These are phyloP conservation scores for Blastomyces emzantsi DNA, from an alignment of 2,329 filamentous ascomycete genomes.

Conservation along the genomic window DNA sequence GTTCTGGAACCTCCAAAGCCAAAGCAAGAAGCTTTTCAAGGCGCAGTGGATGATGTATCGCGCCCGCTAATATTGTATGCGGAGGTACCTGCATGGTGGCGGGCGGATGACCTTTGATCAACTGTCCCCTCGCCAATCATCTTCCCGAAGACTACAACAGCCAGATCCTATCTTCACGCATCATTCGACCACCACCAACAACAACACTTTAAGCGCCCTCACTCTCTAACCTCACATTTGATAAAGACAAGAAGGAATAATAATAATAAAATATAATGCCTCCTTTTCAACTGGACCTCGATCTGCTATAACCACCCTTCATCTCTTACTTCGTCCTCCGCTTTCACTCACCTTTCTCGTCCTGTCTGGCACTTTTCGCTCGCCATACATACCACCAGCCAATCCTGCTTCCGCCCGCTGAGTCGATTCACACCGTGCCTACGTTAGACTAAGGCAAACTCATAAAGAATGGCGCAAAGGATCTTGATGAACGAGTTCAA, in stretches of 20 bases:
- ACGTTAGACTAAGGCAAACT: not conserved
- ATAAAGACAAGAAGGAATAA: not conserved
- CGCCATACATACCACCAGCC: not conserved
- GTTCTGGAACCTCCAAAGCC: not conserved
- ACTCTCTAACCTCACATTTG: not conserved
- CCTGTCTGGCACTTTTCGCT: not conserved
- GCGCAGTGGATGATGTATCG: not conserved
- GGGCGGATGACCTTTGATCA: not conserved
- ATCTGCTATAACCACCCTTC: conserved; percentile 4
- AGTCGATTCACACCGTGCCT: not conserved
- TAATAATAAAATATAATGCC: not conserved
- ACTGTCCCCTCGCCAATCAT: no score
- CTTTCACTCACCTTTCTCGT: not conserved
- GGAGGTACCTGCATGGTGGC: not conserved
- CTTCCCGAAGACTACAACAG: no score
- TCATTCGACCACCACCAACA: not conserved
- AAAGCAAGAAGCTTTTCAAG: not conserved
- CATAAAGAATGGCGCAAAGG: conserved; percentile 52
- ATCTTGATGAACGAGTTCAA: conserved; percentile 86
- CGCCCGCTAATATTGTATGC: conserved; percentile 10
- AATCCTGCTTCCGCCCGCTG: not conserved
- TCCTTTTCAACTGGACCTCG: not conserved
- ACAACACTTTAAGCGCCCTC: not conserved
- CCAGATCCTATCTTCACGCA: no score
- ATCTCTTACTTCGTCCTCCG: not conserved